Evolutionary conservation across 116 monocot species (phyloP).

Genomic region (Zostera marina): DNA sequence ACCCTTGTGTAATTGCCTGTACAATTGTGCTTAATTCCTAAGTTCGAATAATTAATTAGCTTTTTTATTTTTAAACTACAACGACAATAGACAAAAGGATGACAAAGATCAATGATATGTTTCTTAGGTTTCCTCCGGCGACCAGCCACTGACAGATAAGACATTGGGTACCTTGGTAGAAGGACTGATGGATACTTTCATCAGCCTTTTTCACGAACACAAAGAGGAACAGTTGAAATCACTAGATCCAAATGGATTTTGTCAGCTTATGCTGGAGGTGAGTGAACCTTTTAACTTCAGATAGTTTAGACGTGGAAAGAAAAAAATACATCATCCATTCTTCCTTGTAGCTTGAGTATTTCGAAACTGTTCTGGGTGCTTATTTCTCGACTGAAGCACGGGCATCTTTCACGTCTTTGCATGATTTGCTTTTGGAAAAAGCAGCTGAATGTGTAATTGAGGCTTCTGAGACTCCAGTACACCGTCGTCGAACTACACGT

Average conservation of each 20-base stretch:
- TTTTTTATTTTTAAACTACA: no score
- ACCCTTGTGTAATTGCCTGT: no score
- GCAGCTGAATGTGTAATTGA: conserved; percentile 61
- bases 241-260: conserved; percentile 80
- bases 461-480: conserved; percentile 57
- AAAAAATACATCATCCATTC: no score
- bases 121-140: conserved; percentile 77
- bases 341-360: conserved; percentile 72
- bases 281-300: neutral
- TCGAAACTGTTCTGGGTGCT: conserved; percentile 65
- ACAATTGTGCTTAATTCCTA: no score
- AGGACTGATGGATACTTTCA: conserved; percentile 83
- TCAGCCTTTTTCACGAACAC: conserved; percentile 70
- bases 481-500: conserved; percentile 63
- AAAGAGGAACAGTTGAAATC: conserved; percentile 44
- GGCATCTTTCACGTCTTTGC: conserved; percentile 68
- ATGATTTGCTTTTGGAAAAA: conserved; percentile 74
- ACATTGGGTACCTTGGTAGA: conserved; percentile 72
- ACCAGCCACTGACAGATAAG: conserved; percentile 78
- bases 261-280: conserved; percentile 94
- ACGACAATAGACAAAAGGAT: no score
- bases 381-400: conserved; percentile 75
- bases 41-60: no score
- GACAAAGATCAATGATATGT: neutral
- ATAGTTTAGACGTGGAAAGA: no score